Percentiles rank a stretch among this genome's conserved stretches.
Evolutionary conservation across 331 rosid species (phyloP).

Genomic region (Phaseolus coccineus): DNA sequence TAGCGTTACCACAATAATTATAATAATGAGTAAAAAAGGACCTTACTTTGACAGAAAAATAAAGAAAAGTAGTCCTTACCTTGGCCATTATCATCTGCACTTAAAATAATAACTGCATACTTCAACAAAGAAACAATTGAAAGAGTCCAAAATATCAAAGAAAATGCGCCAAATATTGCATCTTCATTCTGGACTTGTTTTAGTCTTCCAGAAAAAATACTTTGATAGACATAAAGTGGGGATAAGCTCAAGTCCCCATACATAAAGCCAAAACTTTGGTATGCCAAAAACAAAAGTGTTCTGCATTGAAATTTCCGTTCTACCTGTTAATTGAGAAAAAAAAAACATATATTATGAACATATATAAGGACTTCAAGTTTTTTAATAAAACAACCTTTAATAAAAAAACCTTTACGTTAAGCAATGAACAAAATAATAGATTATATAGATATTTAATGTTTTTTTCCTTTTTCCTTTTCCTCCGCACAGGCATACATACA

Average conservation of each 20-base stretch:
- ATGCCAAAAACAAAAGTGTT: slow-evolving; percentile 60
- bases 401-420: slow-evolving; percentile 3
- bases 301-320: slow-evolving; percentile 52
- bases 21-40: slow-evolving; percentile 9
- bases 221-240: slow-evolving; percentile 82
- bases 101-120: slow-evolving; percentile 62
- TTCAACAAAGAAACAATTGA: slow-evolving; percentile 68
- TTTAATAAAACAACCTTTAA: neutral
- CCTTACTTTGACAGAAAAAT: slow-evolving; percentile 11
- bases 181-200: slow-evolving; percentile 67
- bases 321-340: slow-evolving; percentile 52
- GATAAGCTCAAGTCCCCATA: slow-evolving; percentile 79
- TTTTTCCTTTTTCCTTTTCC: neutral
- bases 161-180: slow-evolving; percentile 72
- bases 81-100: slow-evolving; percentile 74
- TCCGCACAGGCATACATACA: slow-evolving; percentile 11
- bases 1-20: slow-evolving; percentile 9
- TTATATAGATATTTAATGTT: neutral
- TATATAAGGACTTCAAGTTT: neutral
- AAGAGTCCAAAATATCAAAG: slow-evolving; percentile 77
- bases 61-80: slow-evolving; percentile 53
- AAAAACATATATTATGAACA: slow-evolving; percentile 5
- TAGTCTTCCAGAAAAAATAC: slow-evolving; percentile 73
- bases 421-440: neutral
- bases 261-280: slow-evolving; percentile 84